Percentiles rank a stretch among this genome's conserved stretches.
phyloP scores from a whole-genome alignment of 139 green algal species.

The Micromonas pusilla region DNA sequence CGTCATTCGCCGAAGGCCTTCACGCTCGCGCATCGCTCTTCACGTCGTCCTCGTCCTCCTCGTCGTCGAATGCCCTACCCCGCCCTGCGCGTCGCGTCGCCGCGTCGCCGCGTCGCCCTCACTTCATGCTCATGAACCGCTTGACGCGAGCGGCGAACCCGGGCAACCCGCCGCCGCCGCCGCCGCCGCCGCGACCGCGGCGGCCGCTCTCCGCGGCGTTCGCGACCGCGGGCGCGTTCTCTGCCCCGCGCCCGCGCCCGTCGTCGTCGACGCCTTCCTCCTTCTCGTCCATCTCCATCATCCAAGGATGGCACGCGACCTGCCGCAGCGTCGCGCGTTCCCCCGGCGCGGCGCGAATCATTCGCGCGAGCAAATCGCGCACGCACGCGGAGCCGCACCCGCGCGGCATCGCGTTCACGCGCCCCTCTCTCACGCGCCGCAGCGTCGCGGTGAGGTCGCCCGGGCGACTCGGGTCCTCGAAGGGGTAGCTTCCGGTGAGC shows the following conservation, averaged over 20 bases:
- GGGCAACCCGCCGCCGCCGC: background rate
- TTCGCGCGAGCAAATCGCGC: background rate
- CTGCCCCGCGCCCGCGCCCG: background rate
- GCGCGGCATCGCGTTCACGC: background rate
- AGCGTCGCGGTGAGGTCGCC: conserved; percentile 55
- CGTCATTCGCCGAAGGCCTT: too few relatives aligned
- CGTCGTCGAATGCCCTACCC: too few relatives aligned
- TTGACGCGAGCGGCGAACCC: background rate
- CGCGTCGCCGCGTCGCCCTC: background rate
- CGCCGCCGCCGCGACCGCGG: background rate
- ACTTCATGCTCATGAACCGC: background rate
- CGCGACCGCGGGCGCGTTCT: background rate
- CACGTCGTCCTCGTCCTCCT: too few relatives aligned
- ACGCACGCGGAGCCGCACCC: background rate
- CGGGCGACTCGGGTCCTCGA: conserved; percentile 59
- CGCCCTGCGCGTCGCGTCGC: too few relatives aligned
- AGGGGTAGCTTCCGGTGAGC: conserved; percentile 61
- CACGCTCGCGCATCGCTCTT: too few relatives aligned
- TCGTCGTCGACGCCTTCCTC: background rate
- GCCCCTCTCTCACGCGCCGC: conserved; percentile 41
- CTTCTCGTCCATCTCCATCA: background rate
- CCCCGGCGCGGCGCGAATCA: background rate
- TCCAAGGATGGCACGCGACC: background rate
- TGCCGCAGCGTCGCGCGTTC: background rate
- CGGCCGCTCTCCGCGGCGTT: background rate